phyloP scores from a whole-genome alignment of 2,329 filamentous ascomycete species.

The Amylocarpus encephaloides region DNA sequence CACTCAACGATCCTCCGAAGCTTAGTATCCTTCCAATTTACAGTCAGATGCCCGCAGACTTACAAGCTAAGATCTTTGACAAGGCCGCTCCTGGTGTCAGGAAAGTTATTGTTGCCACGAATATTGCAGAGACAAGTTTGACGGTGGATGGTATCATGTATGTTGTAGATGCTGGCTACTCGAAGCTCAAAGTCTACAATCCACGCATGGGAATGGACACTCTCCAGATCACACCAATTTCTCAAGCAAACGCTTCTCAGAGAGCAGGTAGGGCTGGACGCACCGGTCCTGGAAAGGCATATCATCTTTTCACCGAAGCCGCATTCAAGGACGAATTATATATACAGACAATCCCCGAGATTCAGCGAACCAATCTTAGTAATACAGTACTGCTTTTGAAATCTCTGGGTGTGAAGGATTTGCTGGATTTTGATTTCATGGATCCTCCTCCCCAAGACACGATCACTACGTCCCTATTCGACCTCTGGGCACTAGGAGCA shows the following conservation, averaged over 20 bases:
- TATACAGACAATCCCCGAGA: slow-evolving; percentile 93
- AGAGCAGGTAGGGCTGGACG: slow-evolving; percentile 88
- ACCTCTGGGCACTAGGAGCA: slow-evolving; percentile 92
- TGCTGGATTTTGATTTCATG: slow-evolving; percentile 98
- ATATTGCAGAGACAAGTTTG: slow-evolving; percentile 96
- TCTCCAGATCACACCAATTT: slow-evolving; percentile 93
- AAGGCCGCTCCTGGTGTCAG: slow-evolving; percentile 81
- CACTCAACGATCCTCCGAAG: slow-evolving; percentile 90
- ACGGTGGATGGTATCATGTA: slow-evolving; percentile 99
- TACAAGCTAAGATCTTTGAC: slow-evolving; percentile 98
- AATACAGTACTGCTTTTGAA: slow-evolving; percentile 94
- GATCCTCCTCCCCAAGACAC: slow-evolving; percentile 97
- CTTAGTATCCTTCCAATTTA: slow-evolving; percentile 95
- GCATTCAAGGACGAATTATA: slow-evolving; percentile 96
- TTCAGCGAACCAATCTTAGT: slow-evolving; percentile 90
- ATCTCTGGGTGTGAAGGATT: slow-evolving; percentile 85
- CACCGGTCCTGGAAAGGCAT: slow-evolving; percentile 92
- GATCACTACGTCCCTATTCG: slow-evolving; percentile 94
- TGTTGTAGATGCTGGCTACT: slow-evolving; percentile 92
- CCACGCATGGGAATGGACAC: slow-evolving; percentile 99
- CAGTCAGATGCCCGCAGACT: slow-evolving; percentile 97
- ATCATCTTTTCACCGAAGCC: slow-evolving; percentile 87
- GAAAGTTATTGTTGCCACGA: slow-evolving; percentile 97
- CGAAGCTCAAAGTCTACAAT: slow-evolving; percentile 98
- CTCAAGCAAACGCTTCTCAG: slow-evolving; percentile 91